Percentiles rank a stretch among this genome's conserved stretches.
Evolutionary conservation across 2,329 filamentous ascomycete species (phyloP).

Genomic region (Colletotrichum salicis): DNA sequence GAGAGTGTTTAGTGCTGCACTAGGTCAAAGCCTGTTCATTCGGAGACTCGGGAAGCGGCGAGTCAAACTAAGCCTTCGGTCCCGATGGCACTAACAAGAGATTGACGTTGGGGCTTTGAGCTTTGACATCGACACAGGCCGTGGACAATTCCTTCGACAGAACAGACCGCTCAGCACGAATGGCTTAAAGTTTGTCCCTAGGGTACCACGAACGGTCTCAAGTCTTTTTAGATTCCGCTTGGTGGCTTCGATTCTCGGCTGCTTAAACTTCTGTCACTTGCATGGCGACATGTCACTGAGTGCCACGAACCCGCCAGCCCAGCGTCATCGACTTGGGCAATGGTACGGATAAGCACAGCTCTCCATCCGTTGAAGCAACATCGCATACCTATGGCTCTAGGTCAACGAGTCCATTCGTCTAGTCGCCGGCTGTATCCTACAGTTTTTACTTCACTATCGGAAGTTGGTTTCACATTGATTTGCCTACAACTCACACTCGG

Average conservation of each 20-base stretch:
- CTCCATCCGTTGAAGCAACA: not conserved
- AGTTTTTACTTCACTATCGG: not conserved
- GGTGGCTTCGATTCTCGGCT: constrained; percentile 1
- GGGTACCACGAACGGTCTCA: not conserved
- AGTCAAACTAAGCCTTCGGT: constrained; percentile 18
- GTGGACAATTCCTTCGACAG: not conserved
- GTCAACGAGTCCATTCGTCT: constrained; percentile 2
- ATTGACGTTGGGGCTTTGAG: not conserved
- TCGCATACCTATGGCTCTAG: not conserved
- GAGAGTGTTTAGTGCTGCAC: constrained; percentile 9
- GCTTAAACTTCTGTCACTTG: constrained; percentile 27
- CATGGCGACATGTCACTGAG: constrained; percentile 2
- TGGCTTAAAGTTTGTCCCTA: constrained; percentile 4
- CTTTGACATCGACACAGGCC: constrained; percentile 11
- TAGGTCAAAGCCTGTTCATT: constrained; percentile 13
- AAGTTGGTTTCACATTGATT: constrained; percentile 24
- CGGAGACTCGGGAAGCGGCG: constrained; percentile 10
- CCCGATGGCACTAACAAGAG: constrained; percentile 22
- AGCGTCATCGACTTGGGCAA: not conserved
- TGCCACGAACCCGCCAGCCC: not conserved
- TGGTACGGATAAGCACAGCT: not conserved
- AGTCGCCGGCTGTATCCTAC: not conserved
- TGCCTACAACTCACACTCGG: constrained; percentile 17
- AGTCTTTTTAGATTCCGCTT: constrained; percentile 22
- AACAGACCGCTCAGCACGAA: constrained; percentile 13